Base-by-base conservation (phyloP, 441 rosid genomes). In the Dalechampia spathulata region DNA sequence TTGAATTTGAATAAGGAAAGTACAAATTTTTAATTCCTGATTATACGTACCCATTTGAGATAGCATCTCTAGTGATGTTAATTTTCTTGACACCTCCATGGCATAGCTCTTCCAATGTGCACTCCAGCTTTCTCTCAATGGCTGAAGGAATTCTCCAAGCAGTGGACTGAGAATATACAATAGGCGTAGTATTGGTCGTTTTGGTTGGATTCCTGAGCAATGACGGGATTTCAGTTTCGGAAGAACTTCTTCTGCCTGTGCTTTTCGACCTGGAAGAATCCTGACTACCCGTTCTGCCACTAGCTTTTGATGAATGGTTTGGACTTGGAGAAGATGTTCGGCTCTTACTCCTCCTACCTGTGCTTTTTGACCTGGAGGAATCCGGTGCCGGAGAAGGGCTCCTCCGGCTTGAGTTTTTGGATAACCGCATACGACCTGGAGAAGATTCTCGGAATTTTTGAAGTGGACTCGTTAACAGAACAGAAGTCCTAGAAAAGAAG, bases 31-130 rank as follows among this genome's bases (percentile, higher is more conserved):
- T 16, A 17, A 12, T 19, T 30, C 3, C 6, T 2, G 7, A 13
- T 15, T 25, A 5, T 13, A 47, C 78, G 14, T 72, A 85, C 93
- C 95, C 93, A 22, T 82, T 76, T 6, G 73, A 66, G 39, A 83
- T 63, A 45, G 79, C 81, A 27, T 83, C 83, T 61, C 80, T 77
- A 43, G 61, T 66, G 44, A 85, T 74, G 64, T 52, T 65, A 57
- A 87, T 75, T 56, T 75, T 74, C 69, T 85, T 87, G 45, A 77
- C 58, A 27, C 86, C 76, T 11, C 96, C 98, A 30, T 48, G 61
- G 57, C 74, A 75, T 41, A 91, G 73, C 57, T 87, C 95, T 66
- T 83, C 96, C 19, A 91, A 70, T 1, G 88, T 82, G 81, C 98
- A 91, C 27, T 80, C 78, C 2, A 91, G 88, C 64, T 63, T 77